A percentile compares a stretch with the other conserved stretches of the same genome.
Conservation (phyloP, 208 protist species). For the Wallacemonas sp. region DNA sequence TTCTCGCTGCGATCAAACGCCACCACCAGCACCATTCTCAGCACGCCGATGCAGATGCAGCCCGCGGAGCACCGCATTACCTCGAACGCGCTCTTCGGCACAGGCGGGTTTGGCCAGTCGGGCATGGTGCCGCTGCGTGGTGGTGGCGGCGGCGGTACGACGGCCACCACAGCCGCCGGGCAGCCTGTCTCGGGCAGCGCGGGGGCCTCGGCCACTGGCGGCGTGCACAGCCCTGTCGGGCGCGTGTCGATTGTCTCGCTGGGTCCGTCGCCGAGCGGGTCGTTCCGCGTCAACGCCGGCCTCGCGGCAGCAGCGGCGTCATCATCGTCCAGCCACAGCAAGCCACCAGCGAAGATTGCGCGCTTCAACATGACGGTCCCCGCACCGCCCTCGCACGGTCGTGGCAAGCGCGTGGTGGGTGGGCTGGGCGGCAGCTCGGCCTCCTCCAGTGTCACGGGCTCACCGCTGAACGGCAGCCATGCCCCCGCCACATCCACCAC, state of each 20-base stretch:
- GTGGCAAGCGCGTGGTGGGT: neutral
- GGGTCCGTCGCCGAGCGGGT: neutral
- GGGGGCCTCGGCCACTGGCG: no score
- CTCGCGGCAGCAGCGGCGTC: no score
- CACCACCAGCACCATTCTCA: neutral
- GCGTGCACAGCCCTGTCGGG: no score
- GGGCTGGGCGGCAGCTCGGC: neutral
- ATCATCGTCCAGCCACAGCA: no score
- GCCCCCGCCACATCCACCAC: neutral
- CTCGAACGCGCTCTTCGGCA: slow-evolving; percentile 4
- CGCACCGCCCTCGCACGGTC: neutral
- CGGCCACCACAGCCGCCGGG: neutral
- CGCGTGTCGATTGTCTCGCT: neutral
- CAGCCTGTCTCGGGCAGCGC: neutral
- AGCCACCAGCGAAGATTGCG: neutral
- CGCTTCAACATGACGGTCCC: slow-evolving; percentile 1
- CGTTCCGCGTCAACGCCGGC: neutral
- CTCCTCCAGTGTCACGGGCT: neutral
- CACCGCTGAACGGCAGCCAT: neutral
- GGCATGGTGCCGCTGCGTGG: neutral
- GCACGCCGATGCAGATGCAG: slow-evolving; percentile 9
- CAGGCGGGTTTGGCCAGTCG: slow-evolving; percentile 3
- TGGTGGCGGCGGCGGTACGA: no score
- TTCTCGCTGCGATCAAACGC: neutral
- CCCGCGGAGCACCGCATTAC: slow-evolving; percentile 11